Evolutionary conservation across 768 basidiomycete genomes (phyloP).

Genomic region (Xanthoconium stramineum): DNA sequence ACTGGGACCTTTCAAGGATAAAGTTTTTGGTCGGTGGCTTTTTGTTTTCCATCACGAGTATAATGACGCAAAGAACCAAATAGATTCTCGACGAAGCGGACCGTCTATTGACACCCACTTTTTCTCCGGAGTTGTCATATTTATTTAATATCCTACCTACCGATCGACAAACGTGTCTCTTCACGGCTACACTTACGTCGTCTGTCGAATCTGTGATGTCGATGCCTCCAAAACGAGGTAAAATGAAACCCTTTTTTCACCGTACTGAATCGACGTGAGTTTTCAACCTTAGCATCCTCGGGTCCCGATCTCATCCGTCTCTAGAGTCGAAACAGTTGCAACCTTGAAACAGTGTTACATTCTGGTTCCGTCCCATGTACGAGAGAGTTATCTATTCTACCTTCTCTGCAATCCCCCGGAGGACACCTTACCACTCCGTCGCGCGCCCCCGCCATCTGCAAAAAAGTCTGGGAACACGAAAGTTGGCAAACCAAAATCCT

Average conservation of each 20-base stretch:
- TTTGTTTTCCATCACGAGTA: background rate
- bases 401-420: conserved; percentile 87
- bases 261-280: conserved; percentile 70
- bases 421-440: conserved; percentile 64
- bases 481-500: conserved; percentile 30
- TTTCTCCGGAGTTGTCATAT: conserved; percentile 78
- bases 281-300: background rate
- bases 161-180: conserved; percentile 92
- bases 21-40: conserved; percentile 67
- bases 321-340: conserved; percentile 84
- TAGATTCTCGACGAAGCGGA: conserved; percentile 98
- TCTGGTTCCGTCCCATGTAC: conserved; percentile 91
- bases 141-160: conserved; percentile 75
- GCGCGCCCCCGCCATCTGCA: conserved; percentile 52
- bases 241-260: conserved; percentile 84
- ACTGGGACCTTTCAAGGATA: conserved; percentile 83
- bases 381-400: conserved; percentile 88
- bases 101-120: conserved; percentile 83
- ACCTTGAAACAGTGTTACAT: conserved; percentile 87
- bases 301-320: background rate
- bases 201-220: conserved; percentile 77
- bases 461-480: conserved; percentile 23
- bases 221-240: conserved; percentile 74
- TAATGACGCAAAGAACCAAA: background rate
- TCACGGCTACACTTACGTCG: conserved; percentile 91